Conservation (phyloP, 179 eudicot species). For the Drosera spatulata region DNA sequence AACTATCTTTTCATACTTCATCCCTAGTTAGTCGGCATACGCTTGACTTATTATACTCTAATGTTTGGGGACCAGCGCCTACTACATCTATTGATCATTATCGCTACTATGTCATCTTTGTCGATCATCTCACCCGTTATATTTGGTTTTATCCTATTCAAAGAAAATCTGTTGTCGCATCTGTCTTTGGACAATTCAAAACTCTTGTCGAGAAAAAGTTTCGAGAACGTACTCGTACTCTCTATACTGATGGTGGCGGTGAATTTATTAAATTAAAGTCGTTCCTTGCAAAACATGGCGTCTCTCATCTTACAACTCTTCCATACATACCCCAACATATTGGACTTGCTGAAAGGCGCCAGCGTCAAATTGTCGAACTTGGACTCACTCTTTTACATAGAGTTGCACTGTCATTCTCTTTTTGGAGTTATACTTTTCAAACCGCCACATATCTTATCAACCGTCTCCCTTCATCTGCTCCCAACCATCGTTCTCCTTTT, state of each 20-base stretch:
- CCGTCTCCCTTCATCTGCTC: background rate
- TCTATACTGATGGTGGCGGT: background rate
- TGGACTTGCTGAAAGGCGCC: conserved; percentile 4
- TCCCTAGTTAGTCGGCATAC: background rate
- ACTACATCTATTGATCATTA: background rate
- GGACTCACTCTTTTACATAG: background rate
- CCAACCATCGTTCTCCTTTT: background rate
- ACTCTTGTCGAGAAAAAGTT: background rate
- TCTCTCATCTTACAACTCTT: conserved; percentile 1
- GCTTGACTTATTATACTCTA: background rate
- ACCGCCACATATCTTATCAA: conserved; percentile 7
- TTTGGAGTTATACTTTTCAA: background rate
- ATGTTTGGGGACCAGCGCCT: background rate
- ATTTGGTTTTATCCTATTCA: conserved; percentile 7
- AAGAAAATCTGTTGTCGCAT: background rate
- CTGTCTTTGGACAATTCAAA: background rate
- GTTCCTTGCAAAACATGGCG: background rate
- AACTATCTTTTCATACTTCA: background rate
- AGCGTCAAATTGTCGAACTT: conserved; percentile 1
- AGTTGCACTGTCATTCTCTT: conserved; percentile 3
- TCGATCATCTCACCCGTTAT: conserved; percentile 5
- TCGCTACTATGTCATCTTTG: background rate
- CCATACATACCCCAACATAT: conserved; percentile 5
- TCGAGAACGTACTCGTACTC: too few relatives aligned
- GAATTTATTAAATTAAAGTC: background rate